Percentiles rank a stretch among this genome's conserved stretches.
These are phyloP conservation scores for Cunninghamia lanceolata DNA, from an alignment of 75 land plant species.

Conservation along the genomic window DNA sequence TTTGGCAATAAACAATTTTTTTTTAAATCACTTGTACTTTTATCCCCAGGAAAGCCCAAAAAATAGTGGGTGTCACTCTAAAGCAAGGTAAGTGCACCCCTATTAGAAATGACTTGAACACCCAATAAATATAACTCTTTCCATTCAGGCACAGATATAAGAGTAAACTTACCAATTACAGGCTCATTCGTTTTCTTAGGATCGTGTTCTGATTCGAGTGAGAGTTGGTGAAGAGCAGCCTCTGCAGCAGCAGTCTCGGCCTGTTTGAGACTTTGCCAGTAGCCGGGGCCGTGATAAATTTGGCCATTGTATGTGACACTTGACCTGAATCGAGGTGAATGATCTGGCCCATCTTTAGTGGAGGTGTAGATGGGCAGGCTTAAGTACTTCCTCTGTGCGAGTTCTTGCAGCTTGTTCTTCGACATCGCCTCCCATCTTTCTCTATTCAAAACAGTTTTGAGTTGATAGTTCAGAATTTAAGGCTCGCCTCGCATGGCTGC, in stretches of 20 bases:
- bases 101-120: too few relatives aligned
- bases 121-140: too few relatives aligned
- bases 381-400: slow-evolving; percentile 29
- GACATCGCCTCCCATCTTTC: slow-evolving; percentile 1
- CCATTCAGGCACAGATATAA: background rate
- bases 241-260: slow-evolving; percentile 47
- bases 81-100: too few relatives aligned
- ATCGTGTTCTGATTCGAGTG: background rate
- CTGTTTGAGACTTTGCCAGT: slow-evolving; percentile 23
- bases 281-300: slow-evolving; percentile 31
- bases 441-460: background rate
- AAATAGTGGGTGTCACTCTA: too few relatives aligned
- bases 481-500: too few relatives aligned
- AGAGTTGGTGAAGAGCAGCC: slow-evolving; percentile 23
- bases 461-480: too few relatives aligned
- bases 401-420: slow-evolving; percentile 44
- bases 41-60: too few relatives aligned
- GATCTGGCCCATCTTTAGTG: slow-evolving; percentile 38
- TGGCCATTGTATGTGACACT: slow-evolving; percentile 33
- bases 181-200: background rate
- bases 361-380: slow-evolving; percentile 31
- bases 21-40: too few relatives aligned
- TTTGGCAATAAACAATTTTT: background rate
- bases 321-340: slow-evolving; percentile 35
- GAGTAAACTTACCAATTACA: background rate